Evolutionary conservation across 345 rosid species (phyloP), one percentile per base, ranked within the genome.

Genomic region (Geranium rotundifolium): DNA sequence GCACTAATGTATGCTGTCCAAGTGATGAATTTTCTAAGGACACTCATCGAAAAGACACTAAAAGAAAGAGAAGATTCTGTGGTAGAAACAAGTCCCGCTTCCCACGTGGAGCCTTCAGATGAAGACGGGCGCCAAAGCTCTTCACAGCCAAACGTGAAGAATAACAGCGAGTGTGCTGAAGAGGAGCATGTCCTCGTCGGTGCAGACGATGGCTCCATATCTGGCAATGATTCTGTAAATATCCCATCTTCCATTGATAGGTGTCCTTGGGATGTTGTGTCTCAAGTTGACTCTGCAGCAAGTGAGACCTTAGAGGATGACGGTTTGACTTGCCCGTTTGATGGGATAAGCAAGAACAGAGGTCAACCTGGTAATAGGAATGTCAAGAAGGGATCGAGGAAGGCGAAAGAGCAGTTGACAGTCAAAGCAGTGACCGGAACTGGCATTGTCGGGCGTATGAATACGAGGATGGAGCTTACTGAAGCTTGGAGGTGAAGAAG

Each of bases 1-100:
- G 97, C 99, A 59, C 70, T 95, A 65, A 86, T 95, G 99, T 84
- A 86, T 68, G 97, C 93, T 2, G 97, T 95, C 65, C 92, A 88
- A 81, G 93, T 88, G 67, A 95, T 90, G 96, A 95, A 95, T 72
- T 85, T 95, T 79, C 95, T 95, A 19, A 88, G 82, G 77, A 85
- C 84, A 41, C 95, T 95, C 34, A 73, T 86, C 17, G 73, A 70
- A 5, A 85, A 74, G 73, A 86, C 81, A 1, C 80, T 95, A 57
- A 81, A 72, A 73, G 96, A 78, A 55, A 78, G 97, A 72, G 82
- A 82, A 75, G 88, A 81, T 20, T 74, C 82, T 20, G 56, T 72
- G 56, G 65, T 77, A 19, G 92, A 79, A 63, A 58, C 82, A 50
- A 41, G 65, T 75, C 71, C 72, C 6, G 69, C 64, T 57, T 67